Base-by-base conservation (phyloP, 768 basidiomycete species). In the Suillus placidus region DNA sequence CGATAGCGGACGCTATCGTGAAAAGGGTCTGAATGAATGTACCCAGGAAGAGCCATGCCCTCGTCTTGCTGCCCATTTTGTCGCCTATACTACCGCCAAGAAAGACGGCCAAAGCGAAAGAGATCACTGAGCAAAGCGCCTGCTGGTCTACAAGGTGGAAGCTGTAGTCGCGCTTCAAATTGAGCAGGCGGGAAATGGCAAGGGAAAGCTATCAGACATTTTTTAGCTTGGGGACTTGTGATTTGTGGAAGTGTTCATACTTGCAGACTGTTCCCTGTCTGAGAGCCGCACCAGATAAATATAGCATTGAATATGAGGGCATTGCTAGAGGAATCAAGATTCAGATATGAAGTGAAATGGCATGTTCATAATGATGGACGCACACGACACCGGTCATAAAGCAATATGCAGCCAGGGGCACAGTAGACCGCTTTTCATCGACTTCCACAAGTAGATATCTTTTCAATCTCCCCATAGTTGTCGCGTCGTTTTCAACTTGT, bases 271-370 rank as follows among this genome's bases (percentile, higher is more conserved):
- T 90, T 90, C 61, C 88, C 90, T 2, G 90, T 91, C 75, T 92
- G 91, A 78, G 91, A 92, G 35, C 87, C 91, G 73, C 88, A 90
- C 90, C 91, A 93, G 10, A 92, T 86, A 76, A 88, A 92, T 64
- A 91, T 81, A 5, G 91, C 88, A 43, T 89, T 85, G 79, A 92
- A 92, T 2, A 87, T 87, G 49, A 92, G 78, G 2, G 84, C 83
- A 70, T 89, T 87, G 34, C 89, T 91, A 64, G 16, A 37, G 12
- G n/a, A 43, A 9, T 14, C 49, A 30, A 20, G 38, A 18, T 32
- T 64, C 23, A 23, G 64, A 58, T 38, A 49, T 51, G 23, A 55
- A 32, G 30, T 61, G 23, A 32, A 34, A 55, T 34, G 20, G 64
- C 1, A 26, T 26, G 26, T n/a, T 47, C 4, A 47, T 32, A 14